Evolutionary conservation across 768 basidiomycete species (phyloP).

Genomic region (Dioszegia crocea): DNA sequence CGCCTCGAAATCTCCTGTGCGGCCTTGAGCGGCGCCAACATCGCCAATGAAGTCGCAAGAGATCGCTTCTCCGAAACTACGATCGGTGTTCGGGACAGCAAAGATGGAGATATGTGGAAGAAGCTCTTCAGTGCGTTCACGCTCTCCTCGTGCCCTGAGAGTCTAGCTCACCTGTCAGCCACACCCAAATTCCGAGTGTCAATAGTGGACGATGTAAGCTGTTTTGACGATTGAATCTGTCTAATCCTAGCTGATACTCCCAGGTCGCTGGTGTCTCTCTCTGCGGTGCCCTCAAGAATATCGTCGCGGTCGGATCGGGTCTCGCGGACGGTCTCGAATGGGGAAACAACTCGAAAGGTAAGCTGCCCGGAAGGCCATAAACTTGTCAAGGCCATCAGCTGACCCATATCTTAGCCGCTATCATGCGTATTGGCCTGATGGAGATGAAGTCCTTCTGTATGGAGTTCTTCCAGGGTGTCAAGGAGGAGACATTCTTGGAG

Average conservation of each 20-base stretch:
- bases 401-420: slow-evolving; percentile 46
- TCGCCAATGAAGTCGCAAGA: slow-evolving; percentile 54
- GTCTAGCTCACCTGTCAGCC: slow-evolving; percentile 12
- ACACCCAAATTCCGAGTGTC: slow-evolving; percentile 52
- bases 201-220: slow-evolving; percentile 51
- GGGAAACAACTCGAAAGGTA: slow-evolving; percentile 53
- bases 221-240: neutral
- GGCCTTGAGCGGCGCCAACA: slow-evolving; percentile 55
- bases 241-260: neutral
- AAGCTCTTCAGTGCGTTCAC: slow-evolving; percentile 48
- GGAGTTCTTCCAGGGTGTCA: slow-evolving; percentile 53
- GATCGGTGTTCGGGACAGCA: slow-evolving; percentile 52
- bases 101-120: slow-evolving; percentile 53
- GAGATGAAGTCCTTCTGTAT: slow-evolving; percentile 55
- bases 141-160: neutral
- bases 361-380: neutral
- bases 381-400: neutral
- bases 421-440: slow-evolving; percentile 55
- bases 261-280: slow-evolving; percentile 53
- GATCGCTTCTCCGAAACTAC: slow-evolving; percentile 55
- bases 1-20: slow-evolving; percentile 51
- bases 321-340: slow-evolving; percentile 53
- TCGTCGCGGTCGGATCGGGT: slow-evolving; percentile 55
- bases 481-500: slow-evolving; percentile 52
- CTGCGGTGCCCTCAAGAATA: slow-evolving; percentile 55